Conservation (phyloP, 140 eudicot species). For the Flaveria floridana region DNA sequence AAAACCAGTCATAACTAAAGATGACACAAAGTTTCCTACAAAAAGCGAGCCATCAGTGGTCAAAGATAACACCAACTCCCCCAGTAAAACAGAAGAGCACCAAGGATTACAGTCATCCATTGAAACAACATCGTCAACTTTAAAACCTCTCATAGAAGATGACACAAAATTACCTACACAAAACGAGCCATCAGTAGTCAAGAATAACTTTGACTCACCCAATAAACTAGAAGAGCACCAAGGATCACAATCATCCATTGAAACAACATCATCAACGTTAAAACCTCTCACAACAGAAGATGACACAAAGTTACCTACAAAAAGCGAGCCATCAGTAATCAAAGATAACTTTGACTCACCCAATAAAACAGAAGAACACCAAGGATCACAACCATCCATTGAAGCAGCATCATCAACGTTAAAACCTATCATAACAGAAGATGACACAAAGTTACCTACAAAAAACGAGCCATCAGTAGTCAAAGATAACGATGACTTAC, state of each 20-base stretch:
- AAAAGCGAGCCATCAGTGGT: slow-evolving; percentile 8
- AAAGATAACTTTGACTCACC: slow-evolving; percentile 28
- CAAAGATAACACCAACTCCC: slow-evolving; percentile 28
- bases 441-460: no score
- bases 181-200: slow-evolving; percentile 9
- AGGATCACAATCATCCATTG: slow-evolving; percentile 9
- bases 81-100: slow-evolving; percentile 27
- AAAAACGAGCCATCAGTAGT: no score
- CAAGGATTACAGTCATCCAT: slow-evolving; percentile 6
- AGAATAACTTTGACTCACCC: slow-evolving; percentile 26
- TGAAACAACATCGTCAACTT: slow-evolving; percentile 6
- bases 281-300: slow-evolving; percentile 22
- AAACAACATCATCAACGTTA: slow-evolving; percentile 10
- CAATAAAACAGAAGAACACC: slow-evolving; percentile 24
- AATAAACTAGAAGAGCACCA: slow-evolving; percentile 23
- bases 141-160: slow-evolving; percentile 21
- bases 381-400: slow-evolving; percentile 11
- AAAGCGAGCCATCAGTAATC: slow-evolving; percentile 17
- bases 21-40: slow-evolving; percentile 17
- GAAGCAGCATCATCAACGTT: neutral
- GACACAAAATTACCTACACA: slow-evolving; percentile 21
- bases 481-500: no score
- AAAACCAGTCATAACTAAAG: slow-evolving; percentile 21
- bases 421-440: no score
- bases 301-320: slow-evolving; percentile 17